phyloP scores from a whole-genome alignment of 768 basidiomycete genomes.

The Termitomyces bulborhizus region DNA sequence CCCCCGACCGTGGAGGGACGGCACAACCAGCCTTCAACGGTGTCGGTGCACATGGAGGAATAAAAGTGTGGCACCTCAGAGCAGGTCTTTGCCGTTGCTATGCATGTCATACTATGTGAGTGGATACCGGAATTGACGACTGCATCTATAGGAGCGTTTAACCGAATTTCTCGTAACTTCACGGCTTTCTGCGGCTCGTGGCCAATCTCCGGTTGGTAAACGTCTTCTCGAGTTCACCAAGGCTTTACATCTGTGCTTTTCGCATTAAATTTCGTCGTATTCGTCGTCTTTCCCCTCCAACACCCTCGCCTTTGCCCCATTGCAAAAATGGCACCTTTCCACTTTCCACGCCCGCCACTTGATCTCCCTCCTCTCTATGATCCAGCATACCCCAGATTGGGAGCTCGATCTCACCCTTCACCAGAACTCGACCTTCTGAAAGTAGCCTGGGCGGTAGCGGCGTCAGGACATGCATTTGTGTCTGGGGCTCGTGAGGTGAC shows the following conservation, averaged over 20 bases:
- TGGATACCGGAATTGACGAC: not conserved
- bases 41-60: slow-evolving; percentile 55
- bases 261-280: slow-evolving; percentile 88
- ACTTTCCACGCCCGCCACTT: slow-evolving; percentile 43
- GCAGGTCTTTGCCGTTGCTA: slow-evolving; percentile 25
- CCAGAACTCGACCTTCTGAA: slow-evolving; percentile 38
- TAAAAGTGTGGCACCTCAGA: slow-evolving; percentile 13
- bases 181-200: not conserved
- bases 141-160: too few relatives aligned
- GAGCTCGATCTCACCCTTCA: slow-evolving; percentile 86
- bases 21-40: slow-evolving; percentile 68
- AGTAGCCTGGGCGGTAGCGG: slow-evolving; percentile 56
- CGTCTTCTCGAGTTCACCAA: not conserved
- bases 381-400: slow-evolving; percentile 88
- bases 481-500: slow-evolving; percentile 25
- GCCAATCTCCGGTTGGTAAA: not conserved
- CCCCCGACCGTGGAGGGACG: slow-evolving; percentile 35
- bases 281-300: slow-evolving; percentile 66
- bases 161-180: not conserved
- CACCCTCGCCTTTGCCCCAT: slow-evolving; percentile 64
- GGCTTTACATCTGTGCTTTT: slow-evolving; percentile 57
- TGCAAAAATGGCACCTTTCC: slow-evolving; percentile 70
- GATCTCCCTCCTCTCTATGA: slow-evolving; percentile 36
- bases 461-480: slow-evolving; percentile 76
- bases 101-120: not conserved